Evolutionary conservation across 768 basidiomycete genomes (phyloP).

Genomic region (Leccinum aurantiacum): DNA sequence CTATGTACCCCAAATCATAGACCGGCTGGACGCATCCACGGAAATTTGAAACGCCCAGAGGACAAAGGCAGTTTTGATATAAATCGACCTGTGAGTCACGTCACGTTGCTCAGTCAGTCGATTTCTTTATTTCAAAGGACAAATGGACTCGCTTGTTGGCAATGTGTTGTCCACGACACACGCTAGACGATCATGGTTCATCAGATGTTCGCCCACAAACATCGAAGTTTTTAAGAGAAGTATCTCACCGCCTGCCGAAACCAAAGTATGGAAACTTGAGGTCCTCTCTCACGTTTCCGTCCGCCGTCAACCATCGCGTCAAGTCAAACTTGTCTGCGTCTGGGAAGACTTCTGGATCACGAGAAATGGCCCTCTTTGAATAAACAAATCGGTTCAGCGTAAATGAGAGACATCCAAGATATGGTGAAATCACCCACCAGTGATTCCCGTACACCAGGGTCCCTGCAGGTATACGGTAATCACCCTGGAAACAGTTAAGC

Average conservation of each 20-base stretch:
- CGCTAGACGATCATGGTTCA: constrained; percentile 27
- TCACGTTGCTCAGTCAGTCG: neutral
- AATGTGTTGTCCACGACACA: constrained; percentile 62
- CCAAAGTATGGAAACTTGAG: constrained; percentile 51
- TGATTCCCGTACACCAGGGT: constrained; percentile 18
- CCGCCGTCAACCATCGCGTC: constrained; percentile 29
- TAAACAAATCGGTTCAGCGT: neutral
- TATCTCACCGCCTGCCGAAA: constrained; percentile 40
- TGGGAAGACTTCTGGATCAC: constrained; percentile 38
- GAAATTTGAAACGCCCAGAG: constrained; percentile 51
- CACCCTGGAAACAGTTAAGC: constrained; percentile 7
- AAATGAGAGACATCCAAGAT: neutral
- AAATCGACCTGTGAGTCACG: constrained; percentile 11
- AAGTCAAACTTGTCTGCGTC: constrained; percentile 37
- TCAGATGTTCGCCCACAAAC: no score
- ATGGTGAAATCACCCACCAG: constrained; percentile 4
- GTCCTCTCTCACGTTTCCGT: constrained; percentile 39
- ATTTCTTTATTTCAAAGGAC: neutral
- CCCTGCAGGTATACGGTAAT: constrained; percentile 20
- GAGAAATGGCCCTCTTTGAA: constrained; percentile 32
- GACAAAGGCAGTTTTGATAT: constrained; percentile 39
- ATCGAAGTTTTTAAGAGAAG: neutral
- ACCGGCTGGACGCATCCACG: constrained; percentile 46
- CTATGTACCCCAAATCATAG: constrained; percentile 54
- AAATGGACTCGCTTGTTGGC: constrained; percentile 35